Conservation (phyloP, 306 rosid species). For the Abrus precatorius region DNA sequence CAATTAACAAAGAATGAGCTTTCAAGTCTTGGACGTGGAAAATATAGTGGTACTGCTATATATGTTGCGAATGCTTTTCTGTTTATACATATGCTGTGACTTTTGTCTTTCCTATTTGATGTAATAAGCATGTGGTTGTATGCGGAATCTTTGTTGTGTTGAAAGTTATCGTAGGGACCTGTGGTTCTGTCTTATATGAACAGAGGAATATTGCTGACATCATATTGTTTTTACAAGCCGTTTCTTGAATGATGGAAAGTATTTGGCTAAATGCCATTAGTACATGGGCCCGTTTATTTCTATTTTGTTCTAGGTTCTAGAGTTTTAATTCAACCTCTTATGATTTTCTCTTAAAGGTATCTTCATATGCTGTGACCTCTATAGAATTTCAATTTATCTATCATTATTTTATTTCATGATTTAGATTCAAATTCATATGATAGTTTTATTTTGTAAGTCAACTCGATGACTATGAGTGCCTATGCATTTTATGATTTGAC, state of each 20-base stretch:
- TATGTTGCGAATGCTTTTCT: constrained; percentile 35
- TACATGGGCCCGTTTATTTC: neutral
- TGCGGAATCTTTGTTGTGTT: constrained; percentile 27
- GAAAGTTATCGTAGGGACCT: constrained; percentile 47
- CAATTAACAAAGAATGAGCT: constrained; percentile 82
- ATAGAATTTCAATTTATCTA: neutral
- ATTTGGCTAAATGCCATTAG: constrained; percentile 7
- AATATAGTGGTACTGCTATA: constrained; percentile 77
- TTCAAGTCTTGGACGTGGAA: constrained; percentile 82
- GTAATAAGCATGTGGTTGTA: constrained; percentile 31
- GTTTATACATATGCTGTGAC: constrained; percentile 28
- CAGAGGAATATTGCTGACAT: constrained; percentile 49
- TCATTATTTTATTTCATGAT: constrained; percentile 33
- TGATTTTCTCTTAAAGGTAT: neutral
- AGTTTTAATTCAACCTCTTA: constrained; percentile 30
- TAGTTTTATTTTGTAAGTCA: constrained; percentile 14
- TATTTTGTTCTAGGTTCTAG: neutral
- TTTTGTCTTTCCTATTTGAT: constrained; percentile 39
- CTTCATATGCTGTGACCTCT: constrained; percentile 4
- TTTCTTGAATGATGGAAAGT: constrained; percentile 30
- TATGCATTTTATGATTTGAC: constrained; percentile 18
- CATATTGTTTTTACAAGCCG: constrained; percentile 36
- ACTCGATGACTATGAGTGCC: neutral
- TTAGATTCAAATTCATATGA: neutral
- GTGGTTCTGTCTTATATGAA: constrained; percentile 48